Base-by-base conservation (phyloP, 1,284 basidiomycete species). In the Tilletia indica region DNA sequence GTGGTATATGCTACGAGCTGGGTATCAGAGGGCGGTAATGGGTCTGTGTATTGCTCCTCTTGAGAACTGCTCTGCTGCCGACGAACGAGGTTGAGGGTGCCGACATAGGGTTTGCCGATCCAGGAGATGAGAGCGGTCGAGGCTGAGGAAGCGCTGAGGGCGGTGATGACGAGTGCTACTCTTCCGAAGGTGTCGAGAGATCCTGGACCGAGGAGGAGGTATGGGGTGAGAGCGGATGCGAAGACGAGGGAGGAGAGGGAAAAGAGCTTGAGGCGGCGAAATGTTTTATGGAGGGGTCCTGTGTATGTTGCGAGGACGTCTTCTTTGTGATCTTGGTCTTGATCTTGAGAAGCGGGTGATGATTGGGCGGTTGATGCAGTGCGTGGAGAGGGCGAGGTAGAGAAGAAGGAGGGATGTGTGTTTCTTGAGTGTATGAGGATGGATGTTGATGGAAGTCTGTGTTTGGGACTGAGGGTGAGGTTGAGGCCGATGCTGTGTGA, bases 191-290 rank as follows among this genome's bases (percentile, higher is more conserved):
- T 80, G 0, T 92, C 91, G 16, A 95, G 87, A 36, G 88, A 88
- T 5, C 91, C 91, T 73, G 93, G 91, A 72, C 93, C 87, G 61
- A 93, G 83, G 82, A 94, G 90, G 72, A 95, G 89, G 84, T 94
- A 89, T 0, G 93, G 93, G 0, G 91, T 87, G 78, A 94, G 86
- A 3, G 89, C 86, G 69, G 87, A 85, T n/a, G 91, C 90, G 64
- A 93, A 88, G 4, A 87, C 87, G 68, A 94, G 87, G 1, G 92
- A 93, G 56, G 89, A 89, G 2, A 94, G 85, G 9, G 93, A 94
- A 85, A 94, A 93, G 34, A 93, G 85, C 82, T 94, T 94, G 71
- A 93, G 87, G 8, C 89, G 88, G 63, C 89, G 88, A 85, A 92
- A 93, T 0, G 91, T 91, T 63, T 86, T 81, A 0, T 90, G 85